Evolutionary conservation across 1,284 basidiomycete genomes (phyloP).

Genomic region (Puccinia hordei): DNA sequence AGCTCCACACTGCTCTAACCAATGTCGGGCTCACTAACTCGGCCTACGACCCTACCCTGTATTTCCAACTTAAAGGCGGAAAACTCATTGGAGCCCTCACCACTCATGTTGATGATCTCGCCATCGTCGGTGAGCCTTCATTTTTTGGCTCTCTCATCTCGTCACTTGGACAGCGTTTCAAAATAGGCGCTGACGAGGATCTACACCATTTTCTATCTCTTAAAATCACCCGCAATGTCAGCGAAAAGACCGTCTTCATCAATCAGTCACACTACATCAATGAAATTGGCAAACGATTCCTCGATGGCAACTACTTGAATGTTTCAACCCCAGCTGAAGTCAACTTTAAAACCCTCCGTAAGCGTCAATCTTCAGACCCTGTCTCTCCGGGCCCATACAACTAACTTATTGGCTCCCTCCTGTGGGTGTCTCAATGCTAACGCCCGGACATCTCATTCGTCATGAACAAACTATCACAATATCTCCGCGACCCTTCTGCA

Average conservation of each 20-base stretch:
- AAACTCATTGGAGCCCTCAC: neutral
- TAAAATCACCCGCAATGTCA: no score
- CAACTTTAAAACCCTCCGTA: neutral
- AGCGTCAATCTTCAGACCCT: neutral
- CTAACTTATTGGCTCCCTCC: neutral
- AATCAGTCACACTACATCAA: neutral
- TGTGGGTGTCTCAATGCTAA: neutral
- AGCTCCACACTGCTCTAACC: neutral
- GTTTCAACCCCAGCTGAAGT: neutral
- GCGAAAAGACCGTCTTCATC: no score
- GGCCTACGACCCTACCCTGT: neutral
- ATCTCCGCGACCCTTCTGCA: neutral
- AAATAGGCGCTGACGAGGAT: no score
- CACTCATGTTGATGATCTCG: slow-evolving; percentile 14
- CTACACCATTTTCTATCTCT: neutral
- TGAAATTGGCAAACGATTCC: neutral
- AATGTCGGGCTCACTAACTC: neutral
- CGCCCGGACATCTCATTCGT: slow-evolving; percentile 6
- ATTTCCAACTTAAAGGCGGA: neutral
- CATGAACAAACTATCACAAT: neutral
- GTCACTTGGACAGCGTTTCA: no score
- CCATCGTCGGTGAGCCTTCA: neutral
- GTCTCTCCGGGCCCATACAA: neutral
- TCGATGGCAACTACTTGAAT: neutral
- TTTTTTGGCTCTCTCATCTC: neutral